A percentile compares a stretch with the other conserved stretches of the same genome.
These are phyloP conservation scores for Scedosporium apiospermum DNA, from an alignment of 2,329 filamentous ascomycete genomes.

Conservation along the genomic window DNA sequence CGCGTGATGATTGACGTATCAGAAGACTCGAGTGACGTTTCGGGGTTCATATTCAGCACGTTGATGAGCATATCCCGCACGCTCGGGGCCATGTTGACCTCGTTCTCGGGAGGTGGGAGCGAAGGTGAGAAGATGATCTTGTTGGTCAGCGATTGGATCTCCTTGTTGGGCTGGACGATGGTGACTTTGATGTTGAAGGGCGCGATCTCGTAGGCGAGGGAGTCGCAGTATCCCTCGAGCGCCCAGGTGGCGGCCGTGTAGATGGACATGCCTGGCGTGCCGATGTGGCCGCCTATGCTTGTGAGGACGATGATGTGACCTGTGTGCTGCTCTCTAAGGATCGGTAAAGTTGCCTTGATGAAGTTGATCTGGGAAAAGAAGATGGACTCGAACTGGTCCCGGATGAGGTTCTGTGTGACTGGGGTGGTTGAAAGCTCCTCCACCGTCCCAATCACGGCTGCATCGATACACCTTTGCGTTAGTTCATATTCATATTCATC, in stretches of 20 bases:
- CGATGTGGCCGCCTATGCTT: slow-evolving; percentile 84
- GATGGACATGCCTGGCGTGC: slow-evolving; percentile 82
- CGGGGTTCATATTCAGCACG: slow-evolving; percentile 67
- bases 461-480: not conserved
- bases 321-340: slow-evolving; percentile 67
- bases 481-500: not conserved
- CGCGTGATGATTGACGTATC: slow-evolving; percentile 45
- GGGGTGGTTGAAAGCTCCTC: slow-evolving; percentile 74
- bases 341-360: slow-evolving; percentile 77
- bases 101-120: slow-evolving; percentile 55
- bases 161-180: slow-evolving; percentile 90
- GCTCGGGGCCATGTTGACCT: slow-evolving; percentile 61
- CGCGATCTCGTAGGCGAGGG: slow-evolving; percentile 88
- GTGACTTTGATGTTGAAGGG: slow-evolving; percentile 96
- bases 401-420: slow-evolving; percentile 66
- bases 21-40: slow-evolving; percentile 37
- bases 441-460: slow-evolving; percentile 79
- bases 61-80: slow-evolving; percentile 75
- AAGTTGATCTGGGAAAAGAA: slow-evolving; percentile 96
- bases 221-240: slow-evolving; percentile 91
- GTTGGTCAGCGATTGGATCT: slow-evolving; percentile 81
- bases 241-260: slow-evolving; percentile 93
- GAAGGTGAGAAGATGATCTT: slow-evolving; percentile 76
- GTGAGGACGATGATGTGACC: slow-evolving; percentile 88
- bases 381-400: slow-evolving; percentile 87